Percentiles rank a stretch among this genome's conserved stretches.
These are phyloP conservation scores for Aspergillus wentii DNA, from an alignment of 495 filamentous ascomycete species.

Conservation along the genomic window DNA sequence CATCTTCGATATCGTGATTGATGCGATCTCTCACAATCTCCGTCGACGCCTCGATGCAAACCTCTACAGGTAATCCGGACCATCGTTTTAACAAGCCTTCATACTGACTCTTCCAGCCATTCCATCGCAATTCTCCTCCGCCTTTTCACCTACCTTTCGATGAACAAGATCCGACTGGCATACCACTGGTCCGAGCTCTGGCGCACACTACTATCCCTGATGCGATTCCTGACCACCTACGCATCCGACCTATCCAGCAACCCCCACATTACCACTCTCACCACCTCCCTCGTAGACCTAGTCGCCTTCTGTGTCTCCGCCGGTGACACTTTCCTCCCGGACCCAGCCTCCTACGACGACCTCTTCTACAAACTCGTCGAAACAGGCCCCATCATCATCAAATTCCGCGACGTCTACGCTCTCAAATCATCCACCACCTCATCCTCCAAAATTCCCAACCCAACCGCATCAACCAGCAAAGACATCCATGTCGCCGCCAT, in stretches of 20 bases:
- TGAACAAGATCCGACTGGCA: conserved; percentile 65
- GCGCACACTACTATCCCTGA: conserved; percentile 80
- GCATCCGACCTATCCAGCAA: conserved; percentile 63
- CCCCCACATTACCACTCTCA: conserved; percentile 51
- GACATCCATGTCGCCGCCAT: conserved; percentile 52
- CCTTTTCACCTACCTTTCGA: conserved; percentile 75
- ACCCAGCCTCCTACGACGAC: conserved; percentile 84
- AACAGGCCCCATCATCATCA: conserved; percentile 74
- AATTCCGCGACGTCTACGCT: conserved; percentile 73
- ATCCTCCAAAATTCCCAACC: conserved; percentile 12
- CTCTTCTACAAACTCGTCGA: conserved; percentile 98
- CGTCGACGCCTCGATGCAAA: conserved; percentile 77
- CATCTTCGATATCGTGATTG: conserved; percentile 80
- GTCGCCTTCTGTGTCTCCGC: conserved; percentile 79
- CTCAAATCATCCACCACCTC: conserved; percentile 14
- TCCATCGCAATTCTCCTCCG: conserved; percentile 73
- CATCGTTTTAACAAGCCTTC: not conserved
- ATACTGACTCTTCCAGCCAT: conserved; percentile 24
- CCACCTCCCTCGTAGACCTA: conserved; percentile 64
- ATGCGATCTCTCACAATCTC: conserved; percentile 92
- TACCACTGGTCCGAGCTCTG: conserved; percentile 98
- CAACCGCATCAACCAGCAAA: conserved; percentile 9
- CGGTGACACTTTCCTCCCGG: conserved; percentile 91
- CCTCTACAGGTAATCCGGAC: conserved; percentile 61
- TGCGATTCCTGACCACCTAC: conserved; percentile 88